Evolutionary conservation across 768 basidiomycete genomes (phyloP).

Genomic region (Neoboletus magnificus): DNA sequence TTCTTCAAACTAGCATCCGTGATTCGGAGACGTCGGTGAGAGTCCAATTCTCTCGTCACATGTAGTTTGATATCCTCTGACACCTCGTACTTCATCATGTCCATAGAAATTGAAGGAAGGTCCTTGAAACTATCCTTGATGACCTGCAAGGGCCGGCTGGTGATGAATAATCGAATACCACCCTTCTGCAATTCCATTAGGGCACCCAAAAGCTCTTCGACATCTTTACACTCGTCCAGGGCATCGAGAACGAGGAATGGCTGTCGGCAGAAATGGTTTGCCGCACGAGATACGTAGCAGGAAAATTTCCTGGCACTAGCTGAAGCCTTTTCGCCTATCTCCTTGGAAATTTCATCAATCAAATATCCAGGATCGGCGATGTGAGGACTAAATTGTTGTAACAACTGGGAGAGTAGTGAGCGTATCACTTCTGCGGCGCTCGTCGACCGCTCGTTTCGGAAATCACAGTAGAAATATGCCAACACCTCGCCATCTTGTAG

Average conservation of each 20-base stretch:
- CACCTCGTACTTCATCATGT: neutral
- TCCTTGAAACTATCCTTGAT: conserved; percentile 1
- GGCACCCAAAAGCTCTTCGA: neutral
- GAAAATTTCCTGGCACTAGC: neutral
- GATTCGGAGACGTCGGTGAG: conserved; percentile 1
- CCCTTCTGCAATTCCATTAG: neutral
- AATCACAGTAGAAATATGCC: conserved; percentile 22
- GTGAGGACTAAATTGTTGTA: neutral
- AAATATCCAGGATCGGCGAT: neutral
- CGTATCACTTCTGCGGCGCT: conserved; percentile 10
- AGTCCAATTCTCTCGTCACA: conserved; percentile 6
- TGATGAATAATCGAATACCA: conserved; percentile 3
- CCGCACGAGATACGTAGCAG: neutral
- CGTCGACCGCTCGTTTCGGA: conserved; percentile 9
- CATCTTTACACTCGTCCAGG: conserved; percentile 13
- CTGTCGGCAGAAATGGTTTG: neutral
- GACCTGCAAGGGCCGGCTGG: conserved; percentile 11
- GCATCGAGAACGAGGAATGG: conserved; percentile 15
- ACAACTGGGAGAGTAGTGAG: conserved; percentile 15
- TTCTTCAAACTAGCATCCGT: neutral
- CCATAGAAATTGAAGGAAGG: conserved; percentile 1
- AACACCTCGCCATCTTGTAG: conserved; percentile 1
- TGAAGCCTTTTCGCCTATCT: neutral
- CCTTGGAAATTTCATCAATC: neutral
- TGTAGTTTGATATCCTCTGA: conserved; percentile 5